Conservation (phyloP, 2,329 filamentous ascomycete species). For the Cryphonectria nitschkei region DNA sequence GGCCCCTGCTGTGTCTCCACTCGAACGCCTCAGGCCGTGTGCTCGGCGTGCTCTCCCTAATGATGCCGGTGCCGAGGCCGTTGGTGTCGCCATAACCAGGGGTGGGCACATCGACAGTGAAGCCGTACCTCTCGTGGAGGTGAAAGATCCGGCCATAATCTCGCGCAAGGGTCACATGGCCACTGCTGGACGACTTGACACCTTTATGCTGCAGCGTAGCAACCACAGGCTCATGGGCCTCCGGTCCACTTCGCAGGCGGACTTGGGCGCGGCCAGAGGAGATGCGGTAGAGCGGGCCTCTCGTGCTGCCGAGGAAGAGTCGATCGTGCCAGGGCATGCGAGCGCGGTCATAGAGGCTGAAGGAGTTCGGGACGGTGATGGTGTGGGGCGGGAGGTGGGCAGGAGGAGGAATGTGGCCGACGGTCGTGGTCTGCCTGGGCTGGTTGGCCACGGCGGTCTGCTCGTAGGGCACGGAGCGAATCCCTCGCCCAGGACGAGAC, state of each 20-base stretch:
- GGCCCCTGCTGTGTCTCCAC: conserved; percentile 11
- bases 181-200: too few relatives aligned
- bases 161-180: background rate
- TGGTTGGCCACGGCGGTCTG: background rate
- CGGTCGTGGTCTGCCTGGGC: background rate
- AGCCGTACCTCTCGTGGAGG: background rate
- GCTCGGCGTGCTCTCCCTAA: background rate
- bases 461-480: conserved; percentile 8
- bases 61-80: background rate
- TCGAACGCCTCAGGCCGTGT: conserved; percentile 13
- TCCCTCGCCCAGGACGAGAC: background rate
- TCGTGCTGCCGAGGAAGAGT: background rate
- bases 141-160: background rate
- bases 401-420: background rate
- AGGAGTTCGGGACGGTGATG: background rate
- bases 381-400: background rate
- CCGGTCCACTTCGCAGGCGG: background rate
- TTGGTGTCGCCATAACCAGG: background rate
- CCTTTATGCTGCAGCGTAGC: conserved; percentile 5
- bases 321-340: background rate
- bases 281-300: conserved; percentile 3
- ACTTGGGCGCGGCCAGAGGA: background rate
- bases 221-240: background rate
- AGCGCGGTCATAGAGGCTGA: conserved; percentile 7
- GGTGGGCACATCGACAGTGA: background rate